Base-by-base conservation (phyloP, 1,139 yeast genomes). In the Magnusiomyces suaveolens region DNA sequence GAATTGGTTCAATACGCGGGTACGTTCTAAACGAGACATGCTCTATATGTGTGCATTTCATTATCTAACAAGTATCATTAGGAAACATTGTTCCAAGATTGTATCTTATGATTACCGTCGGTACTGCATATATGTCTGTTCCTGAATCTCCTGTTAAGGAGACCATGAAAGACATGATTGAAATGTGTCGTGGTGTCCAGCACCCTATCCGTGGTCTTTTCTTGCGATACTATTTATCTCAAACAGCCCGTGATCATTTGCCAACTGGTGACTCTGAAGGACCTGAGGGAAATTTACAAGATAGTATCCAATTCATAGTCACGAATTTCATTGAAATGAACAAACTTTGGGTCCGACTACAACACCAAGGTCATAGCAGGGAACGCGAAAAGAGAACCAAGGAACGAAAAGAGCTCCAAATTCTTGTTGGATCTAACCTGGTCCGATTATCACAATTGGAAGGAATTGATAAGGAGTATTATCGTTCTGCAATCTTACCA, bases 151-250 rank as follows among this genome's bases (percentile, higher is more conserved):
- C 97, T 0, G 78, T 81, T 29, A 81, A 81, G 66, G 97, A 90
- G 62, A 84, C 94, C 56, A 80, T 92, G 82, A 87, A 86, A 67
- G 98, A 92, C 67, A 84, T 94, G 95, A 84, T 92, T 67, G 98
- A 94, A 69, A 92, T 92, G 98, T 85, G 96, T 60, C 79, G 95
- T 47, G 98, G 97, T n/a, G 96, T 90, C 1, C 98, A 92, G 69
- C 94, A 88, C 66, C 98, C 98, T 0, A 81, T 88, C 39, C 74
- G 75, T 6, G 98, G 98, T 0, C 73, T 92, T 58, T 92, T 92
- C 68, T 73, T 94, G 64, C 75, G 98, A 54, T 90, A 92, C 72
- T 92, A 88, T 67, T 73, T 92, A 50, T 82, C 92, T 3, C 97
- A 92, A 67, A 76, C 90, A 59, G 84, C 89, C 21, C 85, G 89